These are phyloP conservation scores for Geotrichum europaeum DNA, from an alignment of 1,139 yeast species.

Conservation along the genomic window DNA sequence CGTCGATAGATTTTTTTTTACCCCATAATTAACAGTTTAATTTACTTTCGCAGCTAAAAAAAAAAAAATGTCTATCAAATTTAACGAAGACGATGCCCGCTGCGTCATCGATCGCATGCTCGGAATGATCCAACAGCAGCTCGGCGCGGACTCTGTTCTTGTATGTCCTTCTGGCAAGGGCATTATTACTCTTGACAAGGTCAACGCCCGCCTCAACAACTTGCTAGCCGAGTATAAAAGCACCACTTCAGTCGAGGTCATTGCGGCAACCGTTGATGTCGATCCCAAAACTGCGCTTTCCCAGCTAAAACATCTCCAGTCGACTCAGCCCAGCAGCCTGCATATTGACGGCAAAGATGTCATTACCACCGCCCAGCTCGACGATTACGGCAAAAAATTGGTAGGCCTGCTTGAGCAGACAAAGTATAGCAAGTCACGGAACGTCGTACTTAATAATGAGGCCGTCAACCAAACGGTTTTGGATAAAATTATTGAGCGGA, in stretches of 20 bases:
- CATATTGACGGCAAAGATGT: not conserved
- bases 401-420: not conserved
- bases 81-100: conserved; percentile 1
- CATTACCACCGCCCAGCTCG: not conserved
- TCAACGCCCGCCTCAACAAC: not conserved
- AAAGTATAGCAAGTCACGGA: not conserved
- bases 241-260: not conserved
- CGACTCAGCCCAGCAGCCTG: not conserved
- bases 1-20: not conserved
- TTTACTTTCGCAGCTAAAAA: not conserved
- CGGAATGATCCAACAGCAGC: not conserved
- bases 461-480: not conserved
- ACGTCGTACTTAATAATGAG: not conserved
- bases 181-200: not conserved
- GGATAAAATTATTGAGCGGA: not conserved
- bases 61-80: conserved; percentile 1
- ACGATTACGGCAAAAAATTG: not conserved
- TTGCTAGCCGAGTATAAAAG: not conserved
- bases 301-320: not conserved
- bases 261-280: not conserved
- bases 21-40: not conserved
- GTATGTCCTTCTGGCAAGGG: conserved; percentile 3
- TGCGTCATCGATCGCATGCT: not conserved
- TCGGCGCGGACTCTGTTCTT: not conserved
- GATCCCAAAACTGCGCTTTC: not conserved